A percentile compares a stretch with the other conserved stretches of the same genome.
These are phyloP conservation scores for Pseudopediastrum boryanum DNA, from an alignment of 139 green algal genomes.

Conservation along the genomic window DNA sequence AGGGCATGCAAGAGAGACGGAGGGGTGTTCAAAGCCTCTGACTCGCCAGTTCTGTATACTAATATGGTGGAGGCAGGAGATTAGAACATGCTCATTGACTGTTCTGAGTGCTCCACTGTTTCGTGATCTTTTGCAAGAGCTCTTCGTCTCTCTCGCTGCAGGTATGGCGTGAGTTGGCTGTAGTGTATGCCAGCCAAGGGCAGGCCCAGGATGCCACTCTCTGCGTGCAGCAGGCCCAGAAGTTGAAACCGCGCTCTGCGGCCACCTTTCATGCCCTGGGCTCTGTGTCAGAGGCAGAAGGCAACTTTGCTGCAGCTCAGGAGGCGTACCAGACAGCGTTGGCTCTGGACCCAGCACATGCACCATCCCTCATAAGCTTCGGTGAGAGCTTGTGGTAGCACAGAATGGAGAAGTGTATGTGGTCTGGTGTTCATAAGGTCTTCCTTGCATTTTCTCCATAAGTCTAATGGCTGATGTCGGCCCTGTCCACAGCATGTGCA, in stretches of 20 bases:
- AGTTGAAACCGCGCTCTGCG: constrained; percentile 24
- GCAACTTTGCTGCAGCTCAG: constrained; percentile 10
- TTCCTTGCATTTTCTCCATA: too few relatives aligned
- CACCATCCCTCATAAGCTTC: constrained; percentile 23
- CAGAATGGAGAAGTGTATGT: too few relatives aligned
- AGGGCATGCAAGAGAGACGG: too few relatives aligned
- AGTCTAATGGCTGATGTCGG: too few relatives aligned
- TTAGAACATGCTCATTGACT: too few relatives aligned
- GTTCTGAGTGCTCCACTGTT: too few relatives aligned
- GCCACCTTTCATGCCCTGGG: constrained; percentile 27
- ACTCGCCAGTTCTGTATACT: too few relatives aligned
- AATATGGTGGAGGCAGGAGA: too few relatives aligned
- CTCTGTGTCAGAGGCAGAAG: constrained; percentile 9
- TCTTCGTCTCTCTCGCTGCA: background rate
- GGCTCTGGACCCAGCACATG: constrained; percentile 21
- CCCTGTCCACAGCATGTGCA: too few relatives aligned
- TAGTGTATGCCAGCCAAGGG: constrained; percentile 30
- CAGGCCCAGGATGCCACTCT: constrained; percentile 18
- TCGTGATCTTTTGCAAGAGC: too few relatives aligned
- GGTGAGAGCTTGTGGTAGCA: constrained; percentile 17
- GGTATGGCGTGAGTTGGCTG: constrained; percentile 29
- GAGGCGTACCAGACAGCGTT: constrained; percentile 29
- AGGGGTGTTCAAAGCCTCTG: too few relatives aligned
- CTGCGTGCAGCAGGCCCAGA: constrained; percentile 19
- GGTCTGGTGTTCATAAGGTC: too few relatives aligned